phyloP scores from a whole-genome alignment of 306 rosid species.

The Morella rubra region DNA sequence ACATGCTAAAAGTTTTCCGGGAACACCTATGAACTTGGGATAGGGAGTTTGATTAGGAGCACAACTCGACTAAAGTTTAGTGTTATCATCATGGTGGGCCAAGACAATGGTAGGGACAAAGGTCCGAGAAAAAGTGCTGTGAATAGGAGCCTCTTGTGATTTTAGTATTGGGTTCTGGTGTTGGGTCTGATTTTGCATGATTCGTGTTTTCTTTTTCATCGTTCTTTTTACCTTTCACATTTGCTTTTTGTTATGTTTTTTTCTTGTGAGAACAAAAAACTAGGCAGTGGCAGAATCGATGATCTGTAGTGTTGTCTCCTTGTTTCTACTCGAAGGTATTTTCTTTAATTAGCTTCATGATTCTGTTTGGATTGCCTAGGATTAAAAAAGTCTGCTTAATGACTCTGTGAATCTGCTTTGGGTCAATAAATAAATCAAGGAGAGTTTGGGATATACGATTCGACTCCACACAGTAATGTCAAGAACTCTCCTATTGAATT shows the following conservation, averaged over 20 bases:
- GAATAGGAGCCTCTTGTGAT: constrained; percentile 27
- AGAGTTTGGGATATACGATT: neutral
- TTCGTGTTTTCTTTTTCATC: constrained; percentile 16
- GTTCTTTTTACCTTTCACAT: constrained; percentile 13
- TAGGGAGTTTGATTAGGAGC: constrained; percentile 10
- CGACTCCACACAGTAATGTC: too few relatives aligned
- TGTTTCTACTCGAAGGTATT: too few relatives aligned
- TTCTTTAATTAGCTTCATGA: too few relatives aligned
- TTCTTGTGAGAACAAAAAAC: neutral
- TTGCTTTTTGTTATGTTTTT: neutral
- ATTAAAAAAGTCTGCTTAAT: too few relatives aligned
- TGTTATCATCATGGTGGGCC: neutral
- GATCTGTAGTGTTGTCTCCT: too few relatives aligned
- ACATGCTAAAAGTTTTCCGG: constrained; percentile 75
- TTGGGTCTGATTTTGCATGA: constrained; percentile 22
- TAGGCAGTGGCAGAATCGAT: neutral
- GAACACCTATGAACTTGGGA: constrained; percentile 51
- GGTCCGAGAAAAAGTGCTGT: constrained; percentile 6
- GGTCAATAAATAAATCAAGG: neutral
- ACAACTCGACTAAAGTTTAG: neutral
- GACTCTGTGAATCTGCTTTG: neutral
- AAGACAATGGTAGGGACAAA: neutral
- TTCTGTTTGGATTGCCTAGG: too few relatives aligned
- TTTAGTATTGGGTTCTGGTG: constrained; percentile 15
- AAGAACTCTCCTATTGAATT: too few relatives aligned